phyloP scores from a whole-genome alignment of 2,329 filamentous ascomycete species.

The Aspergillus brasiliensis region DNA sequence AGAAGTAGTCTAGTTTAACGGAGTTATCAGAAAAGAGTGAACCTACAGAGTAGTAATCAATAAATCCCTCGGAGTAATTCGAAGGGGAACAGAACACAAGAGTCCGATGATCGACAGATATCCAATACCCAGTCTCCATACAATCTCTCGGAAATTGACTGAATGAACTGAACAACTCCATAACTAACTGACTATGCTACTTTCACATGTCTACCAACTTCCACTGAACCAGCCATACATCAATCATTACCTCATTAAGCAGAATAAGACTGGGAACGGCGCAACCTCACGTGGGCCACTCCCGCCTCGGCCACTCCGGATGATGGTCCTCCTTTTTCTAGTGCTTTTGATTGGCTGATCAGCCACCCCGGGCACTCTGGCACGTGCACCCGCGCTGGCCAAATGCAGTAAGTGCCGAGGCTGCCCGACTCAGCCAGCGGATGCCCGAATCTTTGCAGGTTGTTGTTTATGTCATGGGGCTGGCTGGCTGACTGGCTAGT shows the following conservation, averaged over 20 bases:
- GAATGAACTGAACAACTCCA: no score
- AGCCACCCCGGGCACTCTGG: not conserved
- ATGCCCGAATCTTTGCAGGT: no score
- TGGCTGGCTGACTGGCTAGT: no score
- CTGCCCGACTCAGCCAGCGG: no score
- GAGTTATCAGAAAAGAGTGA: not conserved
- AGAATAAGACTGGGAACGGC: not conserved
- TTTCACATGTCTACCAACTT: slow-evolving; percentile 1
- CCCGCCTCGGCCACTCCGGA: slow-evolving; percentile 5
- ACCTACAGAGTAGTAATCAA: not conserved
- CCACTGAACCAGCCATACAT: not conserved
- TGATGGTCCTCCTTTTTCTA: not conserved
- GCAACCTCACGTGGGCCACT: slow-evolving; percentile 5
- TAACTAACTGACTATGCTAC: no score
- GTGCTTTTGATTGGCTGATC: not conserved
- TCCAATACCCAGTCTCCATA: no score
- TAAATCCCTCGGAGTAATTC: not conserved
- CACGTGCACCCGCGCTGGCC: not conserved
- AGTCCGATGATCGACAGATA: not conserved
- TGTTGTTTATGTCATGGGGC: no score
- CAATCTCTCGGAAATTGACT: no score
- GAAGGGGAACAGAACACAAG: not conserved
- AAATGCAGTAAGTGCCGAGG: not conserved
- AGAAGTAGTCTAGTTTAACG: not conserved
- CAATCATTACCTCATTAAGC: not conserved